Conservation (phyloP, 192 early-diverging fungal species). For the Coemansia sp. region DNA sequence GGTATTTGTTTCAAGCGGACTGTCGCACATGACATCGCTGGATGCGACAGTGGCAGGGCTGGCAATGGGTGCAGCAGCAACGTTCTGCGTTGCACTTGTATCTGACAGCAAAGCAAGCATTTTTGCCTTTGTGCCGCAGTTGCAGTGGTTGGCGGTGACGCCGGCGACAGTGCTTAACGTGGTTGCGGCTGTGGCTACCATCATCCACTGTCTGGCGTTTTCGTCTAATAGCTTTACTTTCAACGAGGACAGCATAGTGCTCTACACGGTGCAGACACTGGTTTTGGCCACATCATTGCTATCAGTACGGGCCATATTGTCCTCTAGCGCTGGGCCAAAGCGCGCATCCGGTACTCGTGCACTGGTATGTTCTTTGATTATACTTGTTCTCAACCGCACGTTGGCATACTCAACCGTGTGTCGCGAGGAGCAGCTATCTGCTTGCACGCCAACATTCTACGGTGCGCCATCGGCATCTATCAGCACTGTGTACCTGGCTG, state of each 20-base stretch:
- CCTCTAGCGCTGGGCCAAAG: conserved; percentile 13
- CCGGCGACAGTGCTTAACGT: conserved; percentile 13
- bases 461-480: conserved; percentile 50
- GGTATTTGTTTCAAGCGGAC: not conserved
- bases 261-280: conserved; percentile 68
- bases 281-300: conserved; percentile 5
- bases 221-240: conserved; percentile 90
- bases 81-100: conserved; percentile 14
- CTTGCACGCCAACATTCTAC: conserved; percentile 81
- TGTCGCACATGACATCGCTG: conserved; percentile 12
- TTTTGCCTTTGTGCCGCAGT: not conserved
- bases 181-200: conserved; percentile 37
- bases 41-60: conserved; percentile 26
- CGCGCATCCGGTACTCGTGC: conserved; percentile 37
- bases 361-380: conserved; percentile 40
- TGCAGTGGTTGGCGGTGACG: conserved; percentile 18
- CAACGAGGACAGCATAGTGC: conserved; percentile 75
- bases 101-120: not conserved
- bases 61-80: conserved; percentile 13
- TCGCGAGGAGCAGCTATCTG: conserved; percentile 81
- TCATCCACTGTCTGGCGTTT: conserved; percentile 61
- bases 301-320: not conserved
- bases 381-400: conserved; percentile 59
- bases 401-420: conserved; percentile 70
- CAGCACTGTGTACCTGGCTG: conserved; percentile 21